Base-by-base conservation (phyloP, 352 stramenopile genomes). In the Phytophthora syringae region DNA sequence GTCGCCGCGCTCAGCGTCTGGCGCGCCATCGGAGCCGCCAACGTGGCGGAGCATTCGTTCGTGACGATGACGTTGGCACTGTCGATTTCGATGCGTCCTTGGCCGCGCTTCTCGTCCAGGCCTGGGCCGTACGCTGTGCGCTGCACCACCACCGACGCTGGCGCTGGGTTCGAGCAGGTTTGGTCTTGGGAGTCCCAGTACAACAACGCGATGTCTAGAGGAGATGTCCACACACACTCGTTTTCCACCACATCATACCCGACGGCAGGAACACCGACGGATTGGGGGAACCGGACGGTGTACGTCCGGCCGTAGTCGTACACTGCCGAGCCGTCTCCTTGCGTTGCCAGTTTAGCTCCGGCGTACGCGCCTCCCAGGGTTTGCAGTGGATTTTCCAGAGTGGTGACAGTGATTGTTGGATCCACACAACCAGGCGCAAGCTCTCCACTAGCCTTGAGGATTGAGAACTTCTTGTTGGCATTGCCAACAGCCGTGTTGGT, bases 281-380 rank as follows among this genome's bases (percentile, higher is more conserved):
- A 21, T 25, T 82, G 73, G 13, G 77, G 64, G 34, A 94, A 93
- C 18, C 51, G 71, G 1, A 92, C 54, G 0, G 44, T 73, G 71
- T 92, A 94, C 30, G 77, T 84, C 69, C 85, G 79, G 13, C 87
- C 87, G 57, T 69, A 94, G 61, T 95, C 83, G 77, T 87, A 95
- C 2, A 61, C 58, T 0, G 79, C 71, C 12, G 74, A 73, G 61
- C 83, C 80, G 43, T 89, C 74, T n/a, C 85, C 85, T 36, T 77
- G 77, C 0, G 48, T 53, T 1, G 67, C 44, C 16, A 92, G 81
- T 0, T 45, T 60, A 1, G 63, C 67, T 3, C 56, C 60, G 0
- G 68, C 58, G 28, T 83, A 88, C 9, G 58, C 64, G 0, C 70
- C 68, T 13, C 70, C 66, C 2, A 82, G 47, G 9, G 7, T 12